phyloP scores from a whole-genome alignment of 2,329 filamentous ascomycete genomes.

The Zasmidium citrigriseum region DNA sequence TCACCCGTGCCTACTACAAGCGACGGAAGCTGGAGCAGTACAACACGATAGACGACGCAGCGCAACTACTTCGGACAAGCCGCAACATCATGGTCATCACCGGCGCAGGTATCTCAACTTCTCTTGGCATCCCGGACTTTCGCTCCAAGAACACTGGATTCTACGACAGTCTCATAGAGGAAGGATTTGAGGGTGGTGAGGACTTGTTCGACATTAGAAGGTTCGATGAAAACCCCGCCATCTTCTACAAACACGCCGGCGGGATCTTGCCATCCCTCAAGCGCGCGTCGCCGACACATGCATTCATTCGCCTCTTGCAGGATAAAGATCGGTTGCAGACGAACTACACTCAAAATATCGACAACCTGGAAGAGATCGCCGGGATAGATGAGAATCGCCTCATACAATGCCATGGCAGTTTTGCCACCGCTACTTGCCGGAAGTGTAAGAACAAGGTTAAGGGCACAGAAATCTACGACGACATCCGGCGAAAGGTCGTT shows the following conservation, averaged over 20 bases:
- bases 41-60: constrained; percentile 87
- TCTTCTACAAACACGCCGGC: constrained; percentile 89
- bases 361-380: constrained; percentile 81
- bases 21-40: constrained; percentile 76
- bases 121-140: constrained; percentile 95
- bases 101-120: constrained; percentile 94
- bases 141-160: constrained; percentile 90
- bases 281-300: constrained; percentile 82
- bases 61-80: constrained; percentile 69
- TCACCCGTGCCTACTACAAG: constrained; percentile 78
- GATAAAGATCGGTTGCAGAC: constrained; percentile 86
- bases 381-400: constrained; percentile 80
- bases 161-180: constrained; percentile 78
- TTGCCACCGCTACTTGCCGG: constrained; percentile 87
- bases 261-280: constrained; percentile 82
- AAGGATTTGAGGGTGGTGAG: constrained; percentile 75
- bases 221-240: constrained; percentile 81
- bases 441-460: constrained; percentile 73
- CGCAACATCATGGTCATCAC: constrained; percentile 92
- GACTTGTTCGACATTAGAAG: constrained; percentile 91
- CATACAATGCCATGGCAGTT: constrained; percentile 95
- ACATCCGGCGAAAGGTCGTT: constrained; percentile 74
- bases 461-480: constrained; percentile 76
- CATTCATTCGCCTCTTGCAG: constrained; percentile 88
- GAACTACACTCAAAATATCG: constrained; percentile 98